These are phyloP conservation scores for Coemansia sp. DNA, from an alignment of 192 early-diverging fungal species.

Conservation along the genomic window DNA sequence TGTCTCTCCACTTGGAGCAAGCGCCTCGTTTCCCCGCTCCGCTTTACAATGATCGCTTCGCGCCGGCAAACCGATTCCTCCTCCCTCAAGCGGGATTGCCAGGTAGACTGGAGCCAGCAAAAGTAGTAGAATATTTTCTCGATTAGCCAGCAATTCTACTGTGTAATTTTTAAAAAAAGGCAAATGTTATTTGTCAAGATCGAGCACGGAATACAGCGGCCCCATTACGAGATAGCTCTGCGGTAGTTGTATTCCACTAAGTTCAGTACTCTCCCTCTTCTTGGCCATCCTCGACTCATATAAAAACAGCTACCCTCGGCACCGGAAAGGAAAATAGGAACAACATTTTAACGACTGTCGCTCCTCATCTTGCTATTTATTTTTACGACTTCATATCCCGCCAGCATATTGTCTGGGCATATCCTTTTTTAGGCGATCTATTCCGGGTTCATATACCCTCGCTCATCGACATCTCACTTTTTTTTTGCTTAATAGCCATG, in stretches of 20 bases:
- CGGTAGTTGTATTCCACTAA: not conserved
- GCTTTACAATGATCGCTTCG: not conserved
- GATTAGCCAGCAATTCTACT: slow-evolving; percentile 4
- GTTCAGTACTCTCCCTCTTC: not conserved
- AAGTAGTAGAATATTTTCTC: not conserved
- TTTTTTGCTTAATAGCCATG: slow-evolving; percentile 18
- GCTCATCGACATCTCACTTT: not conserved
- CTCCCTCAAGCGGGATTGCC: not conserved
- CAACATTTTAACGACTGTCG: slow-evolving; percentile 11
- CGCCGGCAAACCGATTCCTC: not conserved
- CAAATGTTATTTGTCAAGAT: not conserved
- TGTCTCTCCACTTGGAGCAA: not conserved
- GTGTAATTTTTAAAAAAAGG: not conserved
- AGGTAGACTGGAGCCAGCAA: not conserved
- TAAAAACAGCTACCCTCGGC: not conserved
- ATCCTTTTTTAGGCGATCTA: not conserved
- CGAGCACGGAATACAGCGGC: not conserved
- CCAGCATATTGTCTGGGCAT: not conserved
- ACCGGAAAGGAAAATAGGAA: not conserved
- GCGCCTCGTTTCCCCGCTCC: not conserved
- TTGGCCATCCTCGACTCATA: not conserved
- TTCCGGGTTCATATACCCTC: not conserved
- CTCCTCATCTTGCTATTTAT: not conserved
- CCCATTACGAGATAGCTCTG: not conserved
- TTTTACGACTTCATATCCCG: slow-evolving; percentile 6